phyloP scores from a whole-genome alignment of 1,284 basidiomycete species.

The Wolfiporia cocos region DNA sequence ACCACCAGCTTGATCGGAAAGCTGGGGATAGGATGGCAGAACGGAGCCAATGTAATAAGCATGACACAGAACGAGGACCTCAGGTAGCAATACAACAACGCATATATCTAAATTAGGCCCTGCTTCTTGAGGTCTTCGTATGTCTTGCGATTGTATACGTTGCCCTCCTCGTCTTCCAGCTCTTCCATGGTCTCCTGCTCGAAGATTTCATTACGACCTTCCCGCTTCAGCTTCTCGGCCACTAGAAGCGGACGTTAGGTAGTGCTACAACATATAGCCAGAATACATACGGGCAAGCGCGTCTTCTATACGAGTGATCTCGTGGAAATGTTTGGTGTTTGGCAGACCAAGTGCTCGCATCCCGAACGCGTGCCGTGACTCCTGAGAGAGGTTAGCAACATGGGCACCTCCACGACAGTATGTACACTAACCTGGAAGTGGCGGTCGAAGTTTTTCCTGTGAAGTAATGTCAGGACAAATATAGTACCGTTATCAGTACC shows the following conservation, averaged over 20 bases:
- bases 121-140: constrained; percentile 92
- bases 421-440: constrained; percentile 68
- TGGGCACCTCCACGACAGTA: background rate
- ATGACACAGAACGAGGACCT: background rate
- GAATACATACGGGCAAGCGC: constrained; percentile 79
- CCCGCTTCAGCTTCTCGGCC: constrained; percentile 92
- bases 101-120: constrained; percentile 58
- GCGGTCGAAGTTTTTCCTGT: constrained; percentile 89
- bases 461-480: too few relatives aligned
- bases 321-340: constrained; percentile 98
- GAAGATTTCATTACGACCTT: constrained; percentile 87
- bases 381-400: constrained; percentile 36
- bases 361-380: constrained; percentile 95
- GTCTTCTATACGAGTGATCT: constrained; percentile 96
- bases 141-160: constrained; percentile 89
- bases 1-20: too few relatives aligned
- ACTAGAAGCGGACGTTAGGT: constrained; percentile 74
- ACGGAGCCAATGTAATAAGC: background rate
- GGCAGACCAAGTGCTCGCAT: constrained; percentile 97
- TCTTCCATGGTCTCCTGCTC: constrained; percentile 94
- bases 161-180: constrained; percentile 94
- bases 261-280: background rate
- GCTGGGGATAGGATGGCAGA: background rate
- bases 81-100: too few relatives aligned
- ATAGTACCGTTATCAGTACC: background rate